These are phyloP conservation scores for Alternaria viburni DNA, from an alignment of 2,329 filamentous ascomycete genomes.

Conservation along the genomic window DNA sequence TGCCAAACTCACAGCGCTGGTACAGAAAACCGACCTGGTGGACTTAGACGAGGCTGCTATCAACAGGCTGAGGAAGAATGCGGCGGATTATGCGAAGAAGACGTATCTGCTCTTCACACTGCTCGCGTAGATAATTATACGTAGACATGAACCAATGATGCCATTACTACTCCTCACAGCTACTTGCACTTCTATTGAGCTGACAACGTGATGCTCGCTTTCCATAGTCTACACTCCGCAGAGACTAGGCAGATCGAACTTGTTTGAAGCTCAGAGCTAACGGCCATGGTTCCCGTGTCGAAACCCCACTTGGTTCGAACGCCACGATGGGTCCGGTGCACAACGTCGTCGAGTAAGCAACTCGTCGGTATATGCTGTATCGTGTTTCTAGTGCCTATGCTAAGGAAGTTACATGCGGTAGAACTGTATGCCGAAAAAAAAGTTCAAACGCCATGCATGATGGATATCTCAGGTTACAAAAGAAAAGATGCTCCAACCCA, in stretches of 20 bases:
- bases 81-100: slow-evolving; percentile 81
- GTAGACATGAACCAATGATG: background rate
- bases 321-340: background rate
- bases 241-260: background rate
- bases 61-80: slow-evolving; percentile 65
- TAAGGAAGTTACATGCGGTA: background rate
- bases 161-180: background rate
- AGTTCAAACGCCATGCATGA: slow-evolving; percentile 1
- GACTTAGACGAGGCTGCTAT: slow-evolving; percentile 57
- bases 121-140: slow-evolving; percentile 50
- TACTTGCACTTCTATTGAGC: background rate
- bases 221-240: background rate
- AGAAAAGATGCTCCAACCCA: background rate
- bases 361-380: too few relatives aligned
- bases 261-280: background rate
- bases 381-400: background rate
- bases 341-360: background rate
- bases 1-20: slow-evolving; percentile 3
- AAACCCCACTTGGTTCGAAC: background rate
- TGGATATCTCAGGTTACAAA: slow-evolving; percentile 5
- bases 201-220: background rate
- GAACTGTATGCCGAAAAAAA: background rate
- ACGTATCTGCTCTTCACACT: slow-evolving; percentile 83
- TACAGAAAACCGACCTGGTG: slow-evolving; percentile 50
- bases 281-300: background rate